Conservation (phyloP, 805 yeast genomes). For the Metschnikowia arizonensis region DNA sequence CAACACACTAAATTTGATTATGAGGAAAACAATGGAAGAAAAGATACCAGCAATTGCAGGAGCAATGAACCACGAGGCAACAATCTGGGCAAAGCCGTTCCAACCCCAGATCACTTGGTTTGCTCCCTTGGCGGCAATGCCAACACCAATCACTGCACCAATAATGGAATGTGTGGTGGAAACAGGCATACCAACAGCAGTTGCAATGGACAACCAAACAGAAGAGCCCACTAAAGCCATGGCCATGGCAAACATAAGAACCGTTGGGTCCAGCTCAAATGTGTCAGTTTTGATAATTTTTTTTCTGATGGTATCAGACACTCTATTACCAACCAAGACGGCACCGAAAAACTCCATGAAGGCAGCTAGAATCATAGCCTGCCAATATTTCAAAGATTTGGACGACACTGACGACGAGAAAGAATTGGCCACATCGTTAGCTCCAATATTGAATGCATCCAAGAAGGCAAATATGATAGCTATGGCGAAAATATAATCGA, state of each 20-base stretch:
- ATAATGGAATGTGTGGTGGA: constrained; percentile 78
- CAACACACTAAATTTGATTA: constrained; percentile 57
- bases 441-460: constrained; percentile 79
- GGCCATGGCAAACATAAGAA: constrained; percentile 70
- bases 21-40: constrained; percentile 54
- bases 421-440: constrained; percentile 79
- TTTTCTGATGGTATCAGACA: constrained; percentile 66
- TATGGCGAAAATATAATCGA: constrained; percentile 67
- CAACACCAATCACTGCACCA: constrained; percentile 71
- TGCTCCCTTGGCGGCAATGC: constrained; percentile 69
- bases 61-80: constrained; percentile 79
- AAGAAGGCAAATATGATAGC: constrained; percentile 67
- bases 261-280: constrained; percentile 57
- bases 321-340: constrained; percentile 67
- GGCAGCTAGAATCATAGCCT: constrained; percentile 70
- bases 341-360: constrained; percentile 74
- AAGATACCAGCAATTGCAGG: constrained; percentile 65
- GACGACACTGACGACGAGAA: constrained; percentile 75
- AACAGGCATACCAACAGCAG: constrained; percentile 68
- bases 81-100: constrained; percentile 66
- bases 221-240: constrained; percentile 75
- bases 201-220: constrained; percentile 64
- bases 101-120: constrained; percentile 67
- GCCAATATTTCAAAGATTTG: constrained; percentile 64
- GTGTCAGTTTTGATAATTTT: constrained; percentile 53